Evolutionary conservation across 345 rosid species (phyloP).

Genomic region (Linum tenue): DNA sequence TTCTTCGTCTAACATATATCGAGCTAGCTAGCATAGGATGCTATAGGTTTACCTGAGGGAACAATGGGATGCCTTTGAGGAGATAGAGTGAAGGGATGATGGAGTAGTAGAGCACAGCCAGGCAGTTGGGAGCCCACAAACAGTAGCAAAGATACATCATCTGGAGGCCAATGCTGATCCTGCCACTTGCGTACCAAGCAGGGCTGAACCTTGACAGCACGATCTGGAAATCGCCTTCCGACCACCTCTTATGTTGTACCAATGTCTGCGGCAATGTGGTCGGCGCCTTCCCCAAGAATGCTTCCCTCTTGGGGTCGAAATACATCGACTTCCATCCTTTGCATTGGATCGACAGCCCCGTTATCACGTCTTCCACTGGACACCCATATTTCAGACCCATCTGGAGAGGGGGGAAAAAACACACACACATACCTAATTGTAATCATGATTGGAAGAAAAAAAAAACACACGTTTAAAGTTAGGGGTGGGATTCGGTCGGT

Average conservation of each 20-base stretch:
- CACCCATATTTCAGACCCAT: slow-evolving; percentile 64
- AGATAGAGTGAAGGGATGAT: slow-evolving; percentile 52
- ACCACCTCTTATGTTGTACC: slow-evolving; percentile 73
- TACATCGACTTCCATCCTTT: slow-evolving; percentile 71
- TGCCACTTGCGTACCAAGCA: slow-evolving; percentile 40
- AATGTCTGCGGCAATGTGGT: slow-evolving; percentile 48
- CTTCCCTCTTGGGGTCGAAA: slow-evolving; percentile 41
- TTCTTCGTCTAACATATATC: too few relatives aligned
- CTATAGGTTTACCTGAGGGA: slow-evolving; percentile 41
- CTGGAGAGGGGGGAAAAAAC: slow-evolving; percentile 29
- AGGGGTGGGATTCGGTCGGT: too few relatives aligned
- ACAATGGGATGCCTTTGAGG: slow-evolving; percentile 51
- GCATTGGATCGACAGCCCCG: slow-evolving; percentile 62
- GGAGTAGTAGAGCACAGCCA: slow-evolving; percentile 39
- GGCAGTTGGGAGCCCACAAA: slow-evolving; percentile 53
- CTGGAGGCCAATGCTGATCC: slow-evolving; percentile 40
- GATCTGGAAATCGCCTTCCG: slow-evolving; percentile 67
- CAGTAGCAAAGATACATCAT: slow-evolving; percentile 35
- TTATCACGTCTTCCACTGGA: slow-evolving; percentile 75
- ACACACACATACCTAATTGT: too few relatives aligned
- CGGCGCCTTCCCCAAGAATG: slow-evolving; percentile 55
- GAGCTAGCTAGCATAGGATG: too few relatives aligned
- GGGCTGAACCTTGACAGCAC: slow-evolving; percentile 54
- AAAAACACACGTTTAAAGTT: too few relatives aligned
- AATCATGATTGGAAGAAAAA: too few relatives aligned